Base-by-base conservation (phyloP, 768 basidiomycete genomes). In the Filobasidium wieringae region DNA sequence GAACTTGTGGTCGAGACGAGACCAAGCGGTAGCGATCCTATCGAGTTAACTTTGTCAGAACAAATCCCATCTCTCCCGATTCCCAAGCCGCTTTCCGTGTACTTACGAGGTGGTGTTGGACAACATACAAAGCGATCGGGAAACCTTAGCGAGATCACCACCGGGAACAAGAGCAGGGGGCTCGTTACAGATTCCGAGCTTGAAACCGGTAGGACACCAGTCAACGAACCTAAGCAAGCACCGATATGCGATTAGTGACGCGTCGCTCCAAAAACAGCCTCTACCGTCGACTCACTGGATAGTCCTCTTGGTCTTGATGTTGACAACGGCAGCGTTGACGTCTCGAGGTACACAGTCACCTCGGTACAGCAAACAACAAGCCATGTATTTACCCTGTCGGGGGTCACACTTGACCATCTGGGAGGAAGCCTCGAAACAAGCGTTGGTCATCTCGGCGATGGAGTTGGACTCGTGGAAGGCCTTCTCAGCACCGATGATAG, bases 261-360 rank as follows among this genome's bases (percentile, higher is more conserved):
- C n/a, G n/a, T n/a, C n/a, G n/a, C n/a, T n/a, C n/a, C n/a, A 30
- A 52, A 57, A 54, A 15, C 27, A 88, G 88, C 76, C 88, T 91
- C 92, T 92, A 96, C 71, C n/a, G n/a, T 95, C 92, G 61, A 96
- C 92, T 73, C 93, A 95, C 70, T 93, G 91, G 70, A 97, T 95
- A 26, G 93, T 95, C 64, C 87, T 83, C 81, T 92, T 96, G 57
- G 91, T 96, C 81, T 92, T 95, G 79, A 97, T 88, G 64, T 80
- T 84, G 40, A 87, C 83, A 66, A 96, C 88, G 58, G 93, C 93
- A 57, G 86, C 82, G 64, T 92, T 86, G 66, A 85, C 86, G 74
- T 96, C 93, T 80, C 93, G 95, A 66, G 92, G 88, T 45, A 91
- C 92, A 65, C 96, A 90, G 69, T 96, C 92, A 62, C 92, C 92